phyloP scores from a whole-genome alignment of 345 rosid species.

The Corymbia maculata region DNA sequence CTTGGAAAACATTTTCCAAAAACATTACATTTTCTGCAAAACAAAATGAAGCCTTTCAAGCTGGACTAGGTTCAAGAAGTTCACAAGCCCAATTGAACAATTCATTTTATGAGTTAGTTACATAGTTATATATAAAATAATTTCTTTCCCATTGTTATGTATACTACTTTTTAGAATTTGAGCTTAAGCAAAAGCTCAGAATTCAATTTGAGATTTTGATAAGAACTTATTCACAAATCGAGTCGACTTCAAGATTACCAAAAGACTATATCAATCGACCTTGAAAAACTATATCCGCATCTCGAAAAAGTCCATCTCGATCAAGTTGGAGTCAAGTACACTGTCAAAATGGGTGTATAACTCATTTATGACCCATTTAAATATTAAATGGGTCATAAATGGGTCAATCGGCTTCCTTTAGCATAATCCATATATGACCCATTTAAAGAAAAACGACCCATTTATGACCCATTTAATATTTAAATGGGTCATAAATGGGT shows the following conservation, averaged over 20 bases:
- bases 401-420: too few species aligned
- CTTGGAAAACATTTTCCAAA: too few species aligned
- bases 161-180: not conserved
- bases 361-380: too few species aligned
- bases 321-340: not conserved
- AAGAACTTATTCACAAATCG: rapidly evolving
- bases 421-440: too few species aligned
- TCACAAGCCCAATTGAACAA: not conserved
- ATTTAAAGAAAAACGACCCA: too few species aligned
- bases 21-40: too few species aligned
- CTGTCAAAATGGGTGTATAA: too few species aligned
- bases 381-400: too few species aligned
- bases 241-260: rapidly evolving
- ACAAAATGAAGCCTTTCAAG: not conserved
- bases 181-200: rapidly evolving
- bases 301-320: not conserved
- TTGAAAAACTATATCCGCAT: not conserved
- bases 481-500: too few species aligned
- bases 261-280: rapidly evolving
- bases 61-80: not conserved
- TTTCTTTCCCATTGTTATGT: not conserved
- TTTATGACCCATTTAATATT: too few species aligned
- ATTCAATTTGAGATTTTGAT: not conserved
- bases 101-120: not conserved
- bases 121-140: not conserved